Evolutionary conservation across 805 yeast genomes (phyloP), one percentile per base, ranked within the genome.

Genomic region (Priceomyces carsonii): DNA sequence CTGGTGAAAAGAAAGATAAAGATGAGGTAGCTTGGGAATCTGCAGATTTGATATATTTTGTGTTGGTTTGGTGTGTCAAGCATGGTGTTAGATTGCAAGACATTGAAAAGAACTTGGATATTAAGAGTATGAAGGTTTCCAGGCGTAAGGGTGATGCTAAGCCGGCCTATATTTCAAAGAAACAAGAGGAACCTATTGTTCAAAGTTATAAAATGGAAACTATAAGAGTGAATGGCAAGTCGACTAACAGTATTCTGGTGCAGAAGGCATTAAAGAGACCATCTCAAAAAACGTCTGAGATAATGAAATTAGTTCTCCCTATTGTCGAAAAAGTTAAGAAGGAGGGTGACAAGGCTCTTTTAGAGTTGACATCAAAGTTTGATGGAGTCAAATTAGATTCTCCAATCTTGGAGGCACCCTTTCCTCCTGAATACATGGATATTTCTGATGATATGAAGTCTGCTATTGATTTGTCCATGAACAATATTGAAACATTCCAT

Each of bases 121-220:
- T 81, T 56, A 93, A 93, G 70, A 75, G 87, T 30, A 65, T 82
- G 53, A 91, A 91, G 63, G 88, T 93, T 40, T 80, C 95, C 2
- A 79, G 99, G 64, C 78, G 99, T 58, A 84, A 81, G 63, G 99
- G 99, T 35, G 96, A 93, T 65, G 98, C 99, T 29, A 91, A 91
- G 63, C 80, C 86, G 16, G 80, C 82, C 56, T 93, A 84, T 61
- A 43, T 79, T 32, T 61, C 71, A 43, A 38, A 51, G 40, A 49
- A 50, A 27, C 18, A 44, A 7, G 22, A 16, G 6, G 27, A 41
- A 12, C 30, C 36, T 26, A 43, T 39, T 20, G 36, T 56, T 39
- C 70, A 54, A 20, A 55, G 61, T 17, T 77, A 80, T 47, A 66
- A 70, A 35, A 73, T 84, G 72, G 63, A 69, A 32, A 65, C 78